Base-by-base conservation (phyloP, 768 basidiomycete genomes). In the Amyloporia xantha region DNA sequence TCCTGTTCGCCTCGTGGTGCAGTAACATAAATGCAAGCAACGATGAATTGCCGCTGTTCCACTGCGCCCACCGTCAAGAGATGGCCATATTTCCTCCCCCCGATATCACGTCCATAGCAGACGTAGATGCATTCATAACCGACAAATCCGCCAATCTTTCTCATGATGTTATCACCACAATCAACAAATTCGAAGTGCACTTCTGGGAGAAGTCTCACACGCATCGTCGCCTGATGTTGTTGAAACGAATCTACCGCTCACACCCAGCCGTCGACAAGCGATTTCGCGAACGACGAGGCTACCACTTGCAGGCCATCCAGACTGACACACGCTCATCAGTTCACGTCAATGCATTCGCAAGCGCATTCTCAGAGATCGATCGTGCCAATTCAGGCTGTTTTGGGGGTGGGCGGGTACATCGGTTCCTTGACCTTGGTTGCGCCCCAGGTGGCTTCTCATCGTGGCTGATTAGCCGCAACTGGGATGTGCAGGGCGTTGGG, bases 381-480 rank as follows among this genome's bases (percentile, higher is more conserved):
- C 4, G 20, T 4, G 15, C 7, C 13, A 3, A 24, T 15, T 12
- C 9, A 11, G 19, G 26, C 19, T 3, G 11, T 17, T 44, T 52
- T 23, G 40, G 41, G 2, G 17, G 28, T 4, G 47, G 42, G 9
- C 2, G 42, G 5, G 44, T 56, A 5, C 9, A 33, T 10, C 12
- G 36, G 1, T 56, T 56, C 49, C 51, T 56, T 35, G 54, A 56
- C 48, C 44, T 56, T 11, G 54, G 54, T 2, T 53, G 48, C 30
- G 40, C 54, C 4, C 54, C 54, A 9, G 54, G 54, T 15, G 54
- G 54, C 13, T 52, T 56, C 27, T 45, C 51, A 12, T 49, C 41
- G 38, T 56, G 51, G 51, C 35, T 53, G 3, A 25, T 56, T 11
- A 43, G 20, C 15, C 23, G 30, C 48, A 56, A 56, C 24, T 24